Conservation (phyloP, 495 filamentous ascomycete genomes). For the Tuber brumale region DNA sequence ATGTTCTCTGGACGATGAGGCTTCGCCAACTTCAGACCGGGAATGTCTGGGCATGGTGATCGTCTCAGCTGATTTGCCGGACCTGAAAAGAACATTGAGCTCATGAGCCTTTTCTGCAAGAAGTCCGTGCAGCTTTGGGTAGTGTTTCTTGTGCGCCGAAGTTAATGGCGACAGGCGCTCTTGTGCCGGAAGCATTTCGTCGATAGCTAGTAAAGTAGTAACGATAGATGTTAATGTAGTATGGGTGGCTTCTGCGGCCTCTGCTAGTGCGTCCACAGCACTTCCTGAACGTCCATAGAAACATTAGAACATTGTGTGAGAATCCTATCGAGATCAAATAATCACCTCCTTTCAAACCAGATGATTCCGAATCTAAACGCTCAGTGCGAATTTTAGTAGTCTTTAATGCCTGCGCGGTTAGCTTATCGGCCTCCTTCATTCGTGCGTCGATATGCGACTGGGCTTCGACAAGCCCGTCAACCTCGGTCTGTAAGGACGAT, state of each 20-base stretch:
- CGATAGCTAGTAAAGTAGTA: constrained; percentile 40
- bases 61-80: constrained; percentile 26
- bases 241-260: constrained; percentile 39
- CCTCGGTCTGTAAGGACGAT: constrained; percentile 27
- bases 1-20: constrained; percentile 20
- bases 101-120: constrained; percentile 38
- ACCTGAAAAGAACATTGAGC: constrained; percentile 34
- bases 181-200: constrained; percentile 40
- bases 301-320: neutral
- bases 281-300: constrained; percentile 20
- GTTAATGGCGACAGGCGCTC: constrained; percentile 31
- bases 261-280: constrained; percentile 32
- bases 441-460: constrained; percentile 34
- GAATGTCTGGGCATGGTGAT: constrained; percentile 12
- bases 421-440: constrained; percentile 34
- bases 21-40: constrained; percentile 22
- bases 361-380: constrained; percentile 24
- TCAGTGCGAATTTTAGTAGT: constrained; percentile 38
- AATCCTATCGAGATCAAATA: constrained; percentile 9
- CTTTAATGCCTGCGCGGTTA: constrained; percentile 35
- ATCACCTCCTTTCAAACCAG: constrained; percentile 37
- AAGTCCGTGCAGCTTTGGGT: constrained; percentile 36
- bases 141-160: constrained; percentile 39
- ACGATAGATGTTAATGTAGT: constrained; percentile 40
- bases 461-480: constrained; percentile 29